These are phyloP conservation scores for Silene noctiflora DNA, from an alignment of 179 eudicot genomes.

Conservation along the genomic window DNA sequence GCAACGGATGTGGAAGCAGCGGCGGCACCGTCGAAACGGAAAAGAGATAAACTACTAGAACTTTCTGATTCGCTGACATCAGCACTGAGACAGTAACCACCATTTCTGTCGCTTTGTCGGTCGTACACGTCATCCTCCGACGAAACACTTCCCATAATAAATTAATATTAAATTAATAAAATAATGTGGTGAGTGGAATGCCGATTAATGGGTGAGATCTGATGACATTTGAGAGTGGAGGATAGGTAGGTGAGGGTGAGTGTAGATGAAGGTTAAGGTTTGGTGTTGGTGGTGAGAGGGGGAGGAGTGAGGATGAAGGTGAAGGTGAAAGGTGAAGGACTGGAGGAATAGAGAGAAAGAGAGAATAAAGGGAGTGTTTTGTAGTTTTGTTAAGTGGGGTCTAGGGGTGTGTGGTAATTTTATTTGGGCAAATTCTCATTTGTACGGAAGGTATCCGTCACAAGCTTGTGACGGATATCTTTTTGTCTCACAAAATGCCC, in stretches of 20 bases:
- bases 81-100: slow-evolving; percentile 61
- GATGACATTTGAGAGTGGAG: neutral
- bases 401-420: neutral
- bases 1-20: slow-evolving; percentile 42
- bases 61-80: slow-evolving; percentile 87
- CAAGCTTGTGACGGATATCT: too few species aligned
- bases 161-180: too few species aligned
- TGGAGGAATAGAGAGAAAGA: neutral
- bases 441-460: too few species aligned
- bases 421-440: too few species aligned
- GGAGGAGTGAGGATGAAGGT: neutral
- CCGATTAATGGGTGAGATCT: slow-evolving; percentile 4
- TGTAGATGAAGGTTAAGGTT: neutral
- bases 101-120: slow-evolving; percentile 25
- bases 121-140: slow-evolving; percentile 38
- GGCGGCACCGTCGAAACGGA: slow-evolving; percentile 19
- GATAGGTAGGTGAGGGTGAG: neutral
- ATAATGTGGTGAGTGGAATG: neutral
- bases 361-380: neutral
- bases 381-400: neutral
- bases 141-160: slow-evolving; percentile 27
- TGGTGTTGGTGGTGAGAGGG: neutral
- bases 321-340: neutral
- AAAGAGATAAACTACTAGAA: slow-evolving; percentile 44
- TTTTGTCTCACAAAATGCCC: too few species aligned